Conservation (phyloP, 1,284 basidiomycete genomes). For the Mycena sp. region DNA sequence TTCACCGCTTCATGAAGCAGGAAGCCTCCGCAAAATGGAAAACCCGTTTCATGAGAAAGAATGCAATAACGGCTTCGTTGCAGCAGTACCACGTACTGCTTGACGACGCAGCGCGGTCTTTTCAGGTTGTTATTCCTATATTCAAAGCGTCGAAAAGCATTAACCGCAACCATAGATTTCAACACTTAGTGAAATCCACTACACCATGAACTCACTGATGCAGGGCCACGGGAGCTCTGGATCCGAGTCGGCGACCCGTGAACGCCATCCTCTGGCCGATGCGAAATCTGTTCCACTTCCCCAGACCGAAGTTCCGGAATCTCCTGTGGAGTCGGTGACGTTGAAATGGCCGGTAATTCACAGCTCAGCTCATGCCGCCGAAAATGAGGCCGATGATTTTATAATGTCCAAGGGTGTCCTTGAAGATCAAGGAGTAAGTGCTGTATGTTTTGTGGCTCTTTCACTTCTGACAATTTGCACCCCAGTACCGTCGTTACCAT, state of each 20-base stretch:
- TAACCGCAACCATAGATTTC: too few relatives aligned
- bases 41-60: constrained; percentile 51
- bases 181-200: constrained; percentile 61
- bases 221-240: too few relatives aligned
- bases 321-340: background rate
- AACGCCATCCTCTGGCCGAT: background rate
- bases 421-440: constrained; percentile 49
- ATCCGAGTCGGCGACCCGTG: too few relatives aligned
- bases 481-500: constrained; percentile 59
- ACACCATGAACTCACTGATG: constrained; percentile 34
- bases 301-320: background rate
- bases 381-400: constrained; percentile 19
- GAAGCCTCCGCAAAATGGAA: constrained; percentile 53
- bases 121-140: too few relatives aligned
- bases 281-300: background rate
- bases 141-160: too few relatives aligned
- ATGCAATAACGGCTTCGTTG: constrained; percentile 49
- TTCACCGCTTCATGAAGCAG: constrained; percentile 51
- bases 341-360: background rate
- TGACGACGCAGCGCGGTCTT: constrained; percentile 56
- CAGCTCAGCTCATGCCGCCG: constrained; percentile 8
- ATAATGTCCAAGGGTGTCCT: constrained; percentile 32
- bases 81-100: constrained; percentile 45
- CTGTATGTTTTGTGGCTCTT: background rate
- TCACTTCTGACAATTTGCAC: constrained; percentile 4